These are phyloP conservation scores for Sphagnum contortum DNA, from an alignment of 225 moss, liverwort and hornwort species.

Conservation along the genomic window DNA sequence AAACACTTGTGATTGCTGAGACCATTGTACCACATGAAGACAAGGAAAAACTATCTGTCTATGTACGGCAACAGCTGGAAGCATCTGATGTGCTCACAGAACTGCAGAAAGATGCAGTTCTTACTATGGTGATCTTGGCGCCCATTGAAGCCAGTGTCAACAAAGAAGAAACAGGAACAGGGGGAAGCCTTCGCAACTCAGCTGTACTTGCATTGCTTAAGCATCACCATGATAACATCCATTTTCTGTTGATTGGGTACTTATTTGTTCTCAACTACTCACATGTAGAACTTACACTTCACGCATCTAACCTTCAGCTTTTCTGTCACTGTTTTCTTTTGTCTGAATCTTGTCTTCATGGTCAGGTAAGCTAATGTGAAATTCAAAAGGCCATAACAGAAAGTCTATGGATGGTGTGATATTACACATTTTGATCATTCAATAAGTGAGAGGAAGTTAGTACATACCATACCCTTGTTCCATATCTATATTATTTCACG, in stretches of 20 bases:
- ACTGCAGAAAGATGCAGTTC: conserved; percentile 45
- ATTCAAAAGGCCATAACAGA: no score
- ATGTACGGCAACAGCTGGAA: conserved; percentile 53
- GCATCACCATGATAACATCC: conserved; percentile 41
- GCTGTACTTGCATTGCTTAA: conserved; percentile 59
- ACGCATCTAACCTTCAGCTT: no score
- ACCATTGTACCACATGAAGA: conserved; percentile 55
- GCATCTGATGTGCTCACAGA: conserved; percentile 48
- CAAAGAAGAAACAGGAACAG: conserved; percentile 57
- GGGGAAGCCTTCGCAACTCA: conserved; percentile 58
- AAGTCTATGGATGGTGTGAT: no score
- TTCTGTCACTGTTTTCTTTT: no score
- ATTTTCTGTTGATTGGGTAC: conserved; percentile 77
- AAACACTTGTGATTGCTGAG: conserved; percentile 69
- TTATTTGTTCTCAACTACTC: neutral
- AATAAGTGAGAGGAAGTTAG: no score
- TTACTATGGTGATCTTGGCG: conserved; percentile 65
- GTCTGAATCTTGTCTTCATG: no score
- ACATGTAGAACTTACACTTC: neutral
- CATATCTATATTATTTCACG: no score
- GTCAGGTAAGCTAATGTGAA: no score
- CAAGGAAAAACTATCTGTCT: conserved; percentile 39
- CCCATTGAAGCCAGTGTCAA: conserved; percentile 57
- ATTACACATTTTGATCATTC: no score
- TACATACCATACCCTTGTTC: no score